Percentiles rank a stretch among this genome's conserved stretches.
Evolutionary conservation across 495 filamentous ascomycete genomes (phyloP).

Genomic region (Delitschia confertaspora): DNA sequence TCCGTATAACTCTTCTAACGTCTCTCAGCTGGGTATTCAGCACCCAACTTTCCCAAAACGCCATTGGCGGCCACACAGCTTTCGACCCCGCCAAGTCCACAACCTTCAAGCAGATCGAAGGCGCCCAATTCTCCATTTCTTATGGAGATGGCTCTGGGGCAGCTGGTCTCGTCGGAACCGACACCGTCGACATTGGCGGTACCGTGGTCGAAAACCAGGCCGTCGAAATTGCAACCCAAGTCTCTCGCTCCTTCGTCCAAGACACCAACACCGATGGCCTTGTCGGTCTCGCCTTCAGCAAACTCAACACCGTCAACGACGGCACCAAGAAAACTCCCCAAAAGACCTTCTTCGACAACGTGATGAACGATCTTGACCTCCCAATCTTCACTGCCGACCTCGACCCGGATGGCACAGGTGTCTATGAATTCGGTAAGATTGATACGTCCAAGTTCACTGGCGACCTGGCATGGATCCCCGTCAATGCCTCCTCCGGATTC

Average conservation of each 20-base stretch:
- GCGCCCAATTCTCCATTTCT: slow-evolving; percentile 52
- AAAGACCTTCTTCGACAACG: slow-evolving; percentile 77
- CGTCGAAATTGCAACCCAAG: slow-evolving; percentile 58
- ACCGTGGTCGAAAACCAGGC: slow-evolving; percentile 57
- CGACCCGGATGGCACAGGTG: slow-evolving; percentile 49
- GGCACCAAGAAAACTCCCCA: slow-evolving; percentile 39
- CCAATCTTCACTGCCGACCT: slow-evolving; percentile 69
- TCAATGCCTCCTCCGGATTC: slow-evolving; percentile 59
- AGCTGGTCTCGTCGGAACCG: slow-evolving; percentile 57
- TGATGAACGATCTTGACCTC: slow-evolving; percentile 50
- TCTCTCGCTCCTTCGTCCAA: slow-evolving; percentile 55
- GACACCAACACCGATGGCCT: slow-evolving; percentile 61
- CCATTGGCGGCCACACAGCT: slow-evolving; percentile 44
- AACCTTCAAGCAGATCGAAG: slow-evolving; percentile 42
- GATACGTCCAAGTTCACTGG: slow-evolving; percentile 59
- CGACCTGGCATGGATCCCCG: slow-evolving; percentile 50
- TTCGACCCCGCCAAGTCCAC: slow-evolving; percentile 55
- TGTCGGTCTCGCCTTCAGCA: slow-evolving; percentile 66
- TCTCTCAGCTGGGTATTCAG: slow-evolving; percentile 64
- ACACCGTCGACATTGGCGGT: slow-evolving; percentile 66
- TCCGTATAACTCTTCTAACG: neutral
- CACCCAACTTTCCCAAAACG: slow-evolving; percentile 45
- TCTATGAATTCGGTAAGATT: slow-evolving; percentile 70
- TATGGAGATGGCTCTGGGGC: slow-evolving; percentile 71
- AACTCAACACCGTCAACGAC: slow-evolving; percentile 62